Evolutionary conservation across 306 rosid genomes (phyloP), one percentile per base, ranked within the genome.

Genomic region (Malus fusca): DNA sequence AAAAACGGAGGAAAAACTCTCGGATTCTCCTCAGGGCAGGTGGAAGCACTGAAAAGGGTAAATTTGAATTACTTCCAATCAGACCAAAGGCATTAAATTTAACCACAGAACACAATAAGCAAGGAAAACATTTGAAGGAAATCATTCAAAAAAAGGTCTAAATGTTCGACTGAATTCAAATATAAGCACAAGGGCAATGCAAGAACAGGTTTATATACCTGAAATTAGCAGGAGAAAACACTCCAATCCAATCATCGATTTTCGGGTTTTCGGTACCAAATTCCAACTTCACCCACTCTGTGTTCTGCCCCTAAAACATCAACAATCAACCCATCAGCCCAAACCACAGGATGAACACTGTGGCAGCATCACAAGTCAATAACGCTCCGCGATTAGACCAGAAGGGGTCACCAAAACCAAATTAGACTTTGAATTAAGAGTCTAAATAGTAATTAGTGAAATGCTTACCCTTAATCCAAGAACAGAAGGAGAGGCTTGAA

Each of bases 211-310:
- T 13, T 12, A 43, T 55, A 7, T 77, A 88, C 96, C 86, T 92
- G 86, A 90, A 90, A 75, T 88, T 88, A 82, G 88, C 88, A 68
- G 97, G 96, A 71, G 96, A 92, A 86, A 90, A 92, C 59, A 90
- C 96, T 35, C 96, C 96, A 77, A 92, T 88, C 93, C 96, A 92
- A 74, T 92, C 96, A 77, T 82, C 88, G 75, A 31, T 43, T 43
- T 86, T 75, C 37, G 96, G 92, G 59, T 84, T 80, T 63, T 87
- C 87, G 83, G 84, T 79, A 76, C 81, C 68, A 83, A 71, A 92
- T 77, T 86, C 79, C 75, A 92, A 22, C 8, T 75, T 84, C 30
- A 90, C 83, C 96, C 96, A 92, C 82, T 85, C 93, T 72, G 85
- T 48, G 81, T 60, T 82, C 82, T 88, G 77, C 79, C 93, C 96